Conservation (phyloP, 1,284 basidiomycete species). For the Cryptococcus deneoformans region DNA sequence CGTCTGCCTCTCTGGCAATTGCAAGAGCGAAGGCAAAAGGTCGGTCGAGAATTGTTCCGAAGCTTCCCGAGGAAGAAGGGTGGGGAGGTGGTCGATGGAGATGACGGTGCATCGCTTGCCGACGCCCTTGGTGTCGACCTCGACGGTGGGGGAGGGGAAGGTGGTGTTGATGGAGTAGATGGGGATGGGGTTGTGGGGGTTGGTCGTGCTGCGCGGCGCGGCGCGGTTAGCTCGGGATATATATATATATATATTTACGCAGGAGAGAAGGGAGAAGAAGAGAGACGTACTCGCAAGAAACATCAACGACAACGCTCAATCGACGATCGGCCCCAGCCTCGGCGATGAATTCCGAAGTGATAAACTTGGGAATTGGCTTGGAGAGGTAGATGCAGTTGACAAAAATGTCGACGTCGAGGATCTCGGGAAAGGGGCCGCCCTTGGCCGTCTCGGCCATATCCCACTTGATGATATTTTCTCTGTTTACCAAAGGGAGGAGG, state of each 20-base stretch:
- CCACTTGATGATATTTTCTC: slow-evolving; percentile 96
- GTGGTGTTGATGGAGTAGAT: slow-evolving; percentile 96
- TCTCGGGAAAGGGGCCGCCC: slow-evolving; percentile 94
- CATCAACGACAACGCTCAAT: slow-evolving; percentile 88
- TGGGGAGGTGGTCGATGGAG: slow-evolving; percentile 97
- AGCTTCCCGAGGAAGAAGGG: slow-evolving; percentile 90
- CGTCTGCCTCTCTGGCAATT: slow-evolving; percentile 64
- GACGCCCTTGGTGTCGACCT: slow-evolving; percentile 70
- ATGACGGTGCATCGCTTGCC: slow-evolving; percentile 66
- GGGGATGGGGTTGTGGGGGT: slow-evolving; percentile 97
- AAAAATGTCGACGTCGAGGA: slow-evolving; percentile 63
- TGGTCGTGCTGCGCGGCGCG: slow-evolving; percentile 64
- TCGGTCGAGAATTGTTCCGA: slow-evolving; percentile 95
- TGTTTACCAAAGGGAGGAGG: too few species aligned
- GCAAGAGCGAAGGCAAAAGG: slow-evolving; percentile 79
- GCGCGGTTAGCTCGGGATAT: too few species aligned
- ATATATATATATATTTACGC: too few species aligned
- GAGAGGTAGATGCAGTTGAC: slow-evolving; percentile 99
- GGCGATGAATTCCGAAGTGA: slow-evolving; percentile 71
- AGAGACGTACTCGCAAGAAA: slow-evolving; percentile 76
- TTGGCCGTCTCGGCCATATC: slow-evolving; percentile 96
- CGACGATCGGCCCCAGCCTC: slow-evolving; percentile 67
- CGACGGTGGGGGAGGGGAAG: slow-evolving; percentile 88
- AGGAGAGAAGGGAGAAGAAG: too few species aligned
- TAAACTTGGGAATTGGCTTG: slow-evolving; percentile 82